Conservation (phyloP, 257 asterid genomes). For the Przewalskia tangutica region DNA sequence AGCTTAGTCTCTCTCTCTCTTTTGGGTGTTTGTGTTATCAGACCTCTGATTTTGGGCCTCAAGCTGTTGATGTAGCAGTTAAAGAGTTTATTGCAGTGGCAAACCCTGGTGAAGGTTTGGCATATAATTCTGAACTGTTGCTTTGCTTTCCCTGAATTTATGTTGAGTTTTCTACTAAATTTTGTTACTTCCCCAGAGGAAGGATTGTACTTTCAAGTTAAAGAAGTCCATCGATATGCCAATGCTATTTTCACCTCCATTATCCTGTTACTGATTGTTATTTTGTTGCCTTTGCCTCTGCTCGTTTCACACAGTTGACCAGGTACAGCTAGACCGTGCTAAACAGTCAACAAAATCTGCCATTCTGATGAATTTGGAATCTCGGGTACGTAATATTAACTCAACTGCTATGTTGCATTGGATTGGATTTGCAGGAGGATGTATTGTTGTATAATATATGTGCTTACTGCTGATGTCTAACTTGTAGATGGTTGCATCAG, state of each 20-base stretch:
- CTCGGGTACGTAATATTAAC: slow-evolving; percentile 50
- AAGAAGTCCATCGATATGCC: background rate
- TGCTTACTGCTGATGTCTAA: background rate
- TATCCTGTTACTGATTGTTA: slow-evolving; percentile 2
- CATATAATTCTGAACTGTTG: background rate
- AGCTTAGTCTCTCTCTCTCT: background rate
- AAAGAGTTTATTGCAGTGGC: slow-evolving; percentile 64
- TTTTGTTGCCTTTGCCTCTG: background rate
- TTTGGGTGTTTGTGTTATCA: slow-evolving; percentile 15
- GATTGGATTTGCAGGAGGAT: background rate
- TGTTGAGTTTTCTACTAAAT: background rate
- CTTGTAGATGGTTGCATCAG: slow-evolving; percentile 67
- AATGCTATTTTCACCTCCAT: background rate
- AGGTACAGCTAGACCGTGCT: slow-evolving; percentile 67
- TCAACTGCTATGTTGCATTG: background rate
- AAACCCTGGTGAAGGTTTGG: slow-evolving; percentile 59
- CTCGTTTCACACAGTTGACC: slow-evolving; percentile 42
- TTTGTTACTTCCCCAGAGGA: background rate
- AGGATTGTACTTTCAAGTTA: background rate
- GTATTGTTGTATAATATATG: background rate
- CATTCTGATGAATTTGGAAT: slow-evolving; percentile 94
- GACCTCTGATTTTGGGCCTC: slow-evolving; percentile 49
- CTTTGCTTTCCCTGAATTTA: background rate
- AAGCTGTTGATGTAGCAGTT: slow-evolving; percentile 59
- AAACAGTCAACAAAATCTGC: slow-evolving; percentile 76